Percentiles rank a stretch among this genome's conserved stretches.
phyloP scores from a whole-genome alignment of 305 asterid genomes.

The Fraxinus sp. region DNA sequence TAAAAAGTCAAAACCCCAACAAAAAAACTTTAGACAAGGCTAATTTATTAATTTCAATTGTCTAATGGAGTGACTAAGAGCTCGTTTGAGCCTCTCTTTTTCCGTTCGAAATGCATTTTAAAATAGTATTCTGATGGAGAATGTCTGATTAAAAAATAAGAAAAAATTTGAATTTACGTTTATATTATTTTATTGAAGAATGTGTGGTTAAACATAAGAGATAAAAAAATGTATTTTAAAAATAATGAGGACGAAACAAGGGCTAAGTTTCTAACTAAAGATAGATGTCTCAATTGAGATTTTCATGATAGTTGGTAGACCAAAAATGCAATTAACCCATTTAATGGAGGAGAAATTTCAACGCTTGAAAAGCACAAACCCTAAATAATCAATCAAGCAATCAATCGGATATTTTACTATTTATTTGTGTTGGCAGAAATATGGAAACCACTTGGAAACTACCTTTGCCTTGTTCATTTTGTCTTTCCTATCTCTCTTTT shows the following conservation, averaged over 20 bases:
- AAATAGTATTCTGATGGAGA: too few relatives aligned
- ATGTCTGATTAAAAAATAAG: too few relatives aligned
- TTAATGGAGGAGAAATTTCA: neutral
- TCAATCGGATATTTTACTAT: conserved; percentile 15
- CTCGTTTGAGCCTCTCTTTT: too few relatives aligned
- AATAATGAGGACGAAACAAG: neutral
- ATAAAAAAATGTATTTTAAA: too few relatives aligned
- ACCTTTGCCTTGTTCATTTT: conserved; percentile 13
- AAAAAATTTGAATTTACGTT: too few relatives aligned
- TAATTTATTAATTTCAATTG: neutral
- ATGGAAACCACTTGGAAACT: conserved; percentile 37
- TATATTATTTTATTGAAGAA: too few relatives aligned
- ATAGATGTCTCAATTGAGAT: neutral
- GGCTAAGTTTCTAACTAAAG: neutral
- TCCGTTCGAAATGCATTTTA: too few relatives aligned
- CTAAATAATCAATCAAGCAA: conserved; percentile 17
- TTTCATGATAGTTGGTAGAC: neutral
- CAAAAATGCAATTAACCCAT: neutral
- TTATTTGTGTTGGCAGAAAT: conserved; percentile 10
- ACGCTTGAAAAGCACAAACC: conserved; percentile 21
- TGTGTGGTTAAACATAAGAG: too few relatives aligned
- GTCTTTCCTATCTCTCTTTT: conserved; percentile 9
- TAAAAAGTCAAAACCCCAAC: neutral
- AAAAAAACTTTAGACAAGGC: neutral
- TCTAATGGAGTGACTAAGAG: neutral